These are phyloP conservation scores for Plantago major DNA, from an alignment of 257 asterid genomes.

Conservation along the genomic window DNA sequence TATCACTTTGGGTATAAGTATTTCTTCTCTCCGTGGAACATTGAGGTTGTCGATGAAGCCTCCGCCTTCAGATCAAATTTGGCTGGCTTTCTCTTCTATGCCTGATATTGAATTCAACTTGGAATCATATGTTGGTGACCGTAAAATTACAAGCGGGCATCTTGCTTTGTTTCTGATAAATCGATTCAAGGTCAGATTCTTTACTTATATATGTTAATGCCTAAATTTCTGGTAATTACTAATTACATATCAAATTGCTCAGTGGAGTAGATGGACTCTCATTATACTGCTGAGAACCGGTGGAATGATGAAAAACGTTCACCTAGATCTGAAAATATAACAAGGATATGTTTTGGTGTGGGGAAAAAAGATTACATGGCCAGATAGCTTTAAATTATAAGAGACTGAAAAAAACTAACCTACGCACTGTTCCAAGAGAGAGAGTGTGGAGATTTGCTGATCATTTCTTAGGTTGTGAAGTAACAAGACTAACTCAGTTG, in stretches of 20 bases:
- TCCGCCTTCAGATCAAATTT: constrained; percentile 94
- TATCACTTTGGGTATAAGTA: constrained; percentile 61
- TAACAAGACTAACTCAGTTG: no score
- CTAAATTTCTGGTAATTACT: neutral
- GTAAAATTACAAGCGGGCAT: constrained; percentile 72
- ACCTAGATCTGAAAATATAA: no score
- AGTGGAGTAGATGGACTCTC: no score
- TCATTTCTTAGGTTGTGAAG: no score
- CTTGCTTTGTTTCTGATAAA: constrained; percentile 65
- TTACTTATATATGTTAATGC: neutral
- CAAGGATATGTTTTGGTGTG: no score
- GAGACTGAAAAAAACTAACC: no score
- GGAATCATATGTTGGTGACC: constrained; percentile 82
- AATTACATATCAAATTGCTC: neutral
- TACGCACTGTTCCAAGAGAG: no score
- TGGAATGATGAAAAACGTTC: no score
- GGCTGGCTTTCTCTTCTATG: constrained; percentile 89
- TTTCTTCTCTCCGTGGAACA: constrained; percentile 83
- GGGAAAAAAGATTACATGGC: no score
- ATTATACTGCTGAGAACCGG: no score
- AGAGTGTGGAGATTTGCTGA: no score
- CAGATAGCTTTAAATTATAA: no score
- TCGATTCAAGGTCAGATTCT: constrained; percentile 70
- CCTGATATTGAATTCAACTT: constrained; percentile 81
- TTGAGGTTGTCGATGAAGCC: constrained; percentile 69